Base-by-base conservation (phyloP, 352 stramenopile genomes). In the Aphanomyces euteiches region DNA sequence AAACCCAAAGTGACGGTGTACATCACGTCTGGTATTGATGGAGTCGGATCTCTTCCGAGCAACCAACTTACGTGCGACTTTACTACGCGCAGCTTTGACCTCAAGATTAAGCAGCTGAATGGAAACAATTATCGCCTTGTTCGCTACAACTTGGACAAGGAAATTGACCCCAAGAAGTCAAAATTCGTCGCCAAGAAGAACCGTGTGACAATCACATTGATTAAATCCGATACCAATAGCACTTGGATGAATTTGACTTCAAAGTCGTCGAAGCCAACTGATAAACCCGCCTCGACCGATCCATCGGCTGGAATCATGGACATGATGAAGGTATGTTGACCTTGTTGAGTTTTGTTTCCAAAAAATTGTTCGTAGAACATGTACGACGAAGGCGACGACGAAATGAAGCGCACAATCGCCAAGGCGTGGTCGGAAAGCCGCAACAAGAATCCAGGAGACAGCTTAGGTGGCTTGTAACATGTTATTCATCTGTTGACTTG, bases 391-490 rank as follows among this genome's bases (percentile, higher is more conserved):
- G 88, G 87, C 13, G 88, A 96, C 72, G 87, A 92, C 28, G 83
- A 96, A 34, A 93, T 95, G 87, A 96, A 95, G 82, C 80, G 85
- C 60, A 94, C 88, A 53, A 96, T 96, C 58, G 87, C 87, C 61
- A 90, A 96, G 75, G 88, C 88, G n/a, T 95, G 87, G 87, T 82
- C 38, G 36, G 87, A 96, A 73, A 94, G 84, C 67, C 84, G 85
- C 10, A 75, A 90, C 13, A 96, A 96, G 74, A 82, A 75, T 19
- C 75, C 70, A 3, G 74, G 71, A n/a, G 47, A 17, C 4, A 28
- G 28, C 28, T 28, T 28, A 28, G 54, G 34, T 61, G 48, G 40
- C 37, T 41, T 41, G 34, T 45, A 15, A 41, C 28, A 45, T 15
- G 19, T 36, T 43, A 47, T 19, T 69, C n/a, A 53, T 58, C 50